phyloP scores from a whole-genome alignment of 345 rosid species.

The Arabidopsis arenosa region DNA sequence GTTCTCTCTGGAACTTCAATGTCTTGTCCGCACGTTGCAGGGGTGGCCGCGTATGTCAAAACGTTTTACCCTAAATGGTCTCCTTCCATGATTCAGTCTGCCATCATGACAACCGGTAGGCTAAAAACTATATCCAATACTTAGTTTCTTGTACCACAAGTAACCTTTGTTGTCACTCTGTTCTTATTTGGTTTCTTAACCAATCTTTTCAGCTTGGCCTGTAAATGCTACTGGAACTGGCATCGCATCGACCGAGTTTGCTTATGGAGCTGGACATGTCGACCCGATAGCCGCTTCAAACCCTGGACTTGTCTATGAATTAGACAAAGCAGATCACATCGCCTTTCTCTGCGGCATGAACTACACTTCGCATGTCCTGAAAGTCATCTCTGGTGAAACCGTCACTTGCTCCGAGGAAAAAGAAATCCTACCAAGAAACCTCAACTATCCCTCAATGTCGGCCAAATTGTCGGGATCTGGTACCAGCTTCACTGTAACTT shows the following conservation, averaged over 20 bases:
- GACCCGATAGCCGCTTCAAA: constrained; percentile 42
- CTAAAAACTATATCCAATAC: neutral
- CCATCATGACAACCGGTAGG: constrained; percentile 55
- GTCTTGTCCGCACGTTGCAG: constrained; percentile 55
- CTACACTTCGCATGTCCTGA: neutral
- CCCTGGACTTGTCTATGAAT: constrained; percentile 50
- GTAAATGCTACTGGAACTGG: constrained; percentile 32
- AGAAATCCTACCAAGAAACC: constrained; percentile 6
- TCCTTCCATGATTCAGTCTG: constrained; percentile 51
- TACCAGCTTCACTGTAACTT: constrained; percentile 32
- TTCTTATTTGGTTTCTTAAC: neutral
- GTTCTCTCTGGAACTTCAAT: constrained; percentile 54
- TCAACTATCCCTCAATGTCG: constrained; percentile 37
- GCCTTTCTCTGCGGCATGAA: constrained; percentile 42
- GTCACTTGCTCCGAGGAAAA: constrained; percentile 42
- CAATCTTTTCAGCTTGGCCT: constrained; percentile 40
- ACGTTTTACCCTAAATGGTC: constrained; percentile 59
- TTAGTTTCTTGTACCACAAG: constrained; percentile 8
- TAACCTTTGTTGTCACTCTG: neutral
- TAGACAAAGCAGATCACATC: constrained; percentile 36
- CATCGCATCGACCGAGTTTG: constrained; percentile 28
- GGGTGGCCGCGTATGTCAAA: constrained; percentile 50
- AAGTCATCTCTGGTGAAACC: constrained; percentile 42
- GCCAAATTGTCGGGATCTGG: neutral
- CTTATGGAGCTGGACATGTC: constrained; percentile 49